These are phyloP conservation scores for Starmerella potacharoeniae DNA, from an alignment of 805 yeast species.

Conservation along the genomic window DNA sequence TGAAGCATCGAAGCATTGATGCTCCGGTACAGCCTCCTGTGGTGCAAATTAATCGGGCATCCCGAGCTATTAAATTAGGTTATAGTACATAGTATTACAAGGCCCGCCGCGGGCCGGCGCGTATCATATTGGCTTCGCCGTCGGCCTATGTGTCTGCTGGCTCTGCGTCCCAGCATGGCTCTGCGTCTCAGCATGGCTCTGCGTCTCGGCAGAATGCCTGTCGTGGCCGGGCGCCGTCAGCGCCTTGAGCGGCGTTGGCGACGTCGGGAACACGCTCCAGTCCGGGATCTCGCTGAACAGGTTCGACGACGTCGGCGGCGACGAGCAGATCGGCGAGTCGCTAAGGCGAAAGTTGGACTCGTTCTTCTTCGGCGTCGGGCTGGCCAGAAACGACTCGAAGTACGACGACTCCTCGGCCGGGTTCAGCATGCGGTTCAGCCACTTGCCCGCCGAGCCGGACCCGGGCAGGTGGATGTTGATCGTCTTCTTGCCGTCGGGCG, in stretches of 20 bases:
- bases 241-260: background rate
- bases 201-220: background rate
- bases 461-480: conserved; percentile 10
- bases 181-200: background rate
- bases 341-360: background rate
- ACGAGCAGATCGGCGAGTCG: conserved; percentile 13
- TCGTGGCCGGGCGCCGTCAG: background rate
- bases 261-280: conserved; percentile 6
- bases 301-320: conserved; percentile 21
- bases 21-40: too few relatives aligned
- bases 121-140: background rate
- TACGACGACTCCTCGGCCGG: conserved; percentile 4
- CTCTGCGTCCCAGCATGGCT: background rate
- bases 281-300: conserved; percentile 19
- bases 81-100: conserved; percentile 1
- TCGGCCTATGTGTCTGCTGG: background rate
- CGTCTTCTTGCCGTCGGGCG: conserved; percentile 12
- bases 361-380: conserved; percentile 15
- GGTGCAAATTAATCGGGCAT: background rate
- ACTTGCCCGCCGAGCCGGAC: conserved; percentile 17
- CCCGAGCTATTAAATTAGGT: background rate
- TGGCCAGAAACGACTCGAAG: conserved; percentile 16
- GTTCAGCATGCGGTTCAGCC: conserved; percentile 16
- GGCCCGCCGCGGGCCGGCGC: background rate
- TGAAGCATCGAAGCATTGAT: too few relatives aligned